These are phyloP conservation scores for Vigna mungo DNA, from an alignment of 306 rosid species.

Conservation along the genomic window DNA sequence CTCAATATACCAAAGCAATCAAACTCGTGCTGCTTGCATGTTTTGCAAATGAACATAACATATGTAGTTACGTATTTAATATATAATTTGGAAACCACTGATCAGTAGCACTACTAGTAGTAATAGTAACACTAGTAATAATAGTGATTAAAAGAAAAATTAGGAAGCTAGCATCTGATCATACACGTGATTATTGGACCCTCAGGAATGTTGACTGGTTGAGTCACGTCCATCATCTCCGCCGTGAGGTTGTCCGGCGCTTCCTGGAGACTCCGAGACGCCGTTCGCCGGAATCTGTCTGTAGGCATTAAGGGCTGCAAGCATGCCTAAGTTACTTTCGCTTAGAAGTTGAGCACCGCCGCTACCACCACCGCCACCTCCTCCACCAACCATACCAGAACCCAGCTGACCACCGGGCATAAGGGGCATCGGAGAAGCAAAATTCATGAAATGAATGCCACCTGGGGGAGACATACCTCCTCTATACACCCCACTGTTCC, in stretches of 20 bases:
- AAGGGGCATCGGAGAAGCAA: slow-evolving; percentile 73
- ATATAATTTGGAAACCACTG: slow-evolving; percentile 39
- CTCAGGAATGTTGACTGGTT: slow-evolving; percentile 56
- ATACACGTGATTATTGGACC: slow-evolving; percentile 52
- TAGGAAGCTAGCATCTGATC: slow-evolving; percentile 51
- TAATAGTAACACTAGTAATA: background rate
- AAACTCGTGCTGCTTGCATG: slow-evolving; percentile 48
- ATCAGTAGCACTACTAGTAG: slow-evolving; percentile 7
- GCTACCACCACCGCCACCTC: slow-evolving; percentile 32
- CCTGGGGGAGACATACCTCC: slow-evolving; percentile 48
- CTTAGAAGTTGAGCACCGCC: slow-evolving; percentile 31
- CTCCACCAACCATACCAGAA: slow-evolving; percentile 32
- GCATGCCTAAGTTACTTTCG: slow-evolving; percentile 78
- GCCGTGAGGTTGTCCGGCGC: slow-evolving; percentile 55
- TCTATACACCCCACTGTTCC: slow-evolving; percentile 56
- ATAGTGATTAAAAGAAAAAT: slow-evolving; percentile 39
- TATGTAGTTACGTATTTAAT: slow-evolving; percentile 50
- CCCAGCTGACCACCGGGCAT: slow-evolving; percentile 72
- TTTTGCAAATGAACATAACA: slow-evolving; percentile 48
- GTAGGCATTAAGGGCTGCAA: slow-evolving; percentile 73
- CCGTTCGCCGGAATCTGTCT: slow-evolving; percentile 56
- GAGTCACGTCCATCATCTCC: slow-evolving; percentile 64
- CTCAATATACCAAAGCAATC: slow-evolving; percentile 54
- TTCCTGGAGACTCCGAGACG: slow-evolving; percentile 46
- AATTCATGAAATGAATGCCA: slow-evolving; percentile 90